phyloP scores from a whole-genome alignment of 106 monocot genomes.

The Triglochin maritima region DNA sequence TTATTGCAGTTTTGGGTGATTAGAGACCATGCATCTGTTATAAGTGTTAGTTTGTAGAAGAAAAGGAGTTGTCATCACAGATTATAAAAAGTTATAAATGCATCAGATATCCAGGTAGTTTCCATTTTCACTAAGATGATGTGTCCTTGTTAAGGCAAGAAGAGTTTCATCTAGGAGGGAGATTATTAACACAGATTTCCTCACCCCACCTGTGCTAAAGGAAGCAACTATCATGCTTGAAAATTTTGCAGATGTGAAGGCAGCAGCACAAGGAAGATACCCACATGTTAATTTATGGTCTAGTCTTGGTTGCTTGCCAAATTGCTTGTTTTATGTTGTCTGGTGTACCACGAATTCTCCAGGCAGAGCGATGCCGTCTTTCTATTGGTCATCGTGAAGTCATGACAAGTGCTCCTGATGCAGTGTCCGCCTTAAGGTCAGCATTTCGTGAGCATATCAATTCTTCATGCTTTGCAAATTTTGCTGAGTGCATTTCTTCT shows the following conservation, averaged over 20 bases:
- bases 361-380: slow-evolving; percentile 88
- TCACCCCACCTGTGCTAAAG: slow-evolving; percentile 72
- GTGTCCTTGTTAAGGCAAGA: slow-evolving; percentile 32
- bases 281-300: slow-evolving; percentile 36
- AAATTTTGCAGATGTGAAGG: slow-evolving; percentile 58
- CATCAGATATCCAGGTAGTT: neutral
- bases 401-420: slow-evolving; percentile 54
- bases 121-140: neutral
- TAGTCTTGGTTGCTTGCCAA: neutral
- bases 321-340: neutral
- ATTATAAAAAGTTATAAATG: too few species aligned
- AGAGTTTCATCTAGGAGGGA: slow-evolving; percentile 69
- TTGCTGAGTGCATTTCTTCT: slow-evolving; percentile 16
- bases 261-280: slow-evolving; percentile 80
- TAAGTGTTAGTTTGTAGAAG: too few species aligned
- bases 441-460: neutral
- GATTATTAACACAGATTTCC: slow-evolving; percentile 69
- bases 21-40: too few species aligned
- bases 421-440: slow-evolving; percentile 77
- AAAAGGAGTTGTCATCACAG: too few species aligned
- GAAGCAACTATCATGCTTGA: slow-evolving; percentile 57
- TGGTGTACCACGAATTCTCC: neutral
- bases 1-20: too few species aligned
- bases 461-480: slow-evolving; percentile 15
- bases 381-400: slow-evolving; percentile 69